Base-by-base conservation (phyloP, 2,329 filamentous ascomycete species). In the Phyllosticta citrichinensis region DNA sequence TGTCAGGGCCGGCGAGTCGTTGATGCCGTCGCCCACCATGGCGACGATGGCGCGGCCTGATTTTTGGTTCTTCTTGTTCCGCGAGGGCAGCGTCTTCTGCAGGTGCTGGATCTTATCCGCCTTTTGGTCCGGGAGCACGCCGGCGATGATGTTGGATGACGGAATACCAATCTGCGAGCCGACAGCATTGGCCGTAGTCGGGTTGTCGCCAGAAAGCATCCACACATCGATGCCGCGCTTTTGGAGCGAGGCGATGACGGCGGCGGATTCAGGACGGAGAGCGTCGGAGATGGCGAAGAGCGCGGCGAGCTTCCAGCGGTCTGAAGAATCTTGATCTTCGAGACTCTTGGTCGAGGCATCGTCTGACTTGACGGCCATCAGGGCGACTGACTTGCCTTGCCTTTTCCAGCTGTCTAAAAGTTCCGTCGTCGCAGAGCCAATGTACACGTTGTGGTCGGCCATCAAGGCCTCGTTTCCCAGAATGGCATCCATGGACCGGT, bases 191-290 rank as follows among this genome's bases (percentile, higher is more conserved):
- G 92, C 92, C 0, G 92, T 97, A n/a, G 79, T 85, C n/a, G 79
- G 77, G 69, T 96, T 96, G 76, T 97, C 92, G 30, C 92, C 92
- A 0, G 91, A 95, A 47, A 96, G 85, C 90, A 97, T 95, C 85
- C 87, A 96, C 3, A 96, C 88, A 33, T 86, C 83, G 55, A 88
- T 86, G 20, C 87, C 85, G 17, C 82, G 82, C 4, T 80, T 73
- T 52, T 83, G 81, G 0, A 96, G 82, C 1, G 85, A 79, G 6
- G 75, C 73, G 62, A 96, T 81, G 19, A 93, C 84, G 8, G 76
- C 69, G 1, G 76, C 73, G 0, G 91, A 86, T 73, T 95, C 89
- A 0, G 84, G 81, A 2, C 92, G 87, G 64, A 96, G 83, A 1
- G 89, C 85, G 66, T 97, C 92, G 0, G 91, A 86, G 56, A 93